Percentiles rank a stretch among this genome's conserved stretches.
Evolutionary conservation across 73 alveolate genomes (phyloP).

Genomic region (Diophrys appendiculata): DNA sequence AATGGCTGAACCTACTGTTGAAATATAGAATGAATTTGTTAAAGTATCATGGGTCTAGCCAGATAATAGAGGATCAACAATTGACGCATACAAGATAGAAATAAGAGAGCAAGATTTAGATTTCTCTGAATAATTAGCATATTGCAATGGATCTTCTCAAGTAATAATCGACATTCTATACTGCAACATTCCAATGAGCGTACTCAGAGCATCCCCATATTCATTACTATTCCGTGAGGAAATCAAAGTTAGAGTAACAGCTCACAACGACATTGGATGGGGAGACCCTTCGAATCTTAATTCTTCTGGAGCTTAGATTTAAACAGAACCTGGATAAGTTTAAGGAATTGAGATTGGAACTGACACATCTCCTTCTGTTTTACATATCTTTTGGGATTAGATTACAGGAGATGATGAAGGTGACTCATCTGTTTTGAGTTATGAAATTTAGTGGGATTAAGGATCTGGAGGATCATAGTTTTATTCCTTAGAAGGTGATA

Average conservation of each 20-base stretch:
- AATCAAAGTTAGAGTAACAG: slow-evolving; percentile 18
- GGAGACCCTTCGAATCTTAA: slow-evolving; percentile 12
- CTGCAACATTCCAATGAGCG: slow-evolving; percentile 39
- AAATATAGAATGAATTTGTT: neutral
- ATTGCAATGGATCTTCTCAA: slow-evolving; percentile 25
- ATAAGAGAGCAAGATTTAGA: slow-evolving; percentile 10
- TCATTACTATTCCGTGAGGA: neutral
- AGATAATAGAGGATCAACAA: neutral
- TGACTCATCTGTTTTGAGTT: slow-evolving; percentile 19
- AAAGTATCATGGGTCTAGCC: slow-evolving; percentile 14
- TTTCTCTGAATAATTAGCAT: slow-evolving; percentile 18
- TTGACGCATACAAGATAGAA: slow-evolving; percentile 16
- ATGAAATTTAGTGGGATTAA: slow-evolving; percentile 43
- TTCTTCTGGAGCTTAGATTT: slow-evolving; percentile 22
- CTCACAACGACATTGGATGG: slow-evolving; percentile 47
- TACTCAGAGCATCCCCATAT: slow-evolving; percentile 12
- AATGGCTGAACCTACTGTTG: slow-evolving; percentile 11
- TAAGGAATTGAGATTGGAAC: slow-evolving; percentile 16
- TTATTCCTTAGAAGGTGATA: neutral
- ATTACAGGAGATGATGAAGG: slow-evolving; percentile 32
- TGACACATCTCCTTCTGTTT: neutral
- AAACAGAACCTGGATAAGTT: slow-evolving; percentile 22
- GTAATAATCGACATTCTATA: neutral
- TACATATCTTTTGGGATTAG: neutral
- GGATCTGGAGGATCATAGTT: slow-evolving; percentile 5